Percentiles rank a stretch among this genome's conserved stretches.
These are phyloP conservation scores for Cladosporium sp. DNA, from an alignment of 2,329 filamentous ascomycete genomes.

Conservation along the genomic window DNA sequence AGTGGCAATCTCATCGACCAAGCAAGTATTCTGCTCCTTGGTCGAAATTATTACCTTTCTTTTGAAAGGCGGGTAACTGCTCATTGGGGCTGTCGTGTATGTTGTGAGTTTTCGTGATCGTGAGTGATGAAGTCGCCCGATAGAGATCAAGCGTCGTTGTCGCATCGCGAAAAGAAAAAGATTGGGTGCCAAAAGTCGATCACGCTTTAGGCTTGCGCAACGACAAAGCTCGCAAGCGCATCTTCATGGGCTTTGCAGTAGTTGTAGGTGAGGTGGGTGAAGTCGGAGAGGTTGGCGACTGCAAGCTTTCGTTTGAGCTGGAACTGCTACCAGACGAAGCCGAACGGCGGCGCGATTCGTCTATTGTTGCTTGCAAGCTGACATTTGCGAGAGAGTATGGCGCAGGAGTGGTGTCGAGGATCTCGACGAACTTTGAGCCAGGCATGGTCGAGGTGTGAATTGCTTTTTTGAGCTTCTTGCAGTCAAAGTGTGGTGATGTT, in stretches of 20 bases:
- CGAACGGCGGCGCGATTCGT: slow-evolving; percentile 29
- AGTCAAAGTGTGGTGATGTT: background rate
- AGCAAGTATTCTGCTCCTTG: no score
- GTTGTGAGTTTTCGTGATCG: background rate
- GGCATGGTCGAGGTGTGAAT: slow-evolving; percentile 21
- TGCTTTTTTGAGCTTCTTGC: background rate
- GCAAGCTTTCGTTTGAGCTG: slow-evolving; percentile 18
- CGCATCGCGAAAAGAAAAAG: no score
- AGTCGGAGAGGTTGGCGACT: slow-evolving; percentile 6
- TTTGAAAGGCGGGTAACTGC: background rate
- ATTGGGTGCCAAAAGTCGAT: background rate
- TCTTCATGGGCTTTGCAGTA: slow-evolving; percentile 10
- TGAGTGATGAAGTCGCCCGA: background rate
- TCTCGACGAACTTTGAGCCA: slow-evolving; percentile 34
- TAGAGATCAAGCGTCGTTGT: background rate
- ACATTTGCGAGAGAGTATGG: slow-evolving; percentile 32
- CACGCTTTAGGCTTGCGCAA: slow-evolving; percentile 10
- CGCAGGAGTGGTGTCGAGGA: slow-evolving; percentile 28
- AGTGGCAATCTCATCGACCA: no score
- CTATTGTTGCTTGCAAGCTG: slow-evolving; percentile 32
- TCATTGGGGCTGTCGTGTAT: background rate
- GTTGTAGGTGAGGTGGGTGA: slow-evolving; percentile 4
- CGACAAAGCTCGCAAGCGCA: slow-evolving; percentile 13
- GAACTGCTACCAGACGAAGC: slow-evolving; percentile 24
- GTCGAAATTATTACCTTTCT: no score